Evolutionary conservation across 768 basidiomycete species (phyloP), one percentile per base, ranked within the genome.

Genomic region (Hypholoma fasciculare): DNA sequence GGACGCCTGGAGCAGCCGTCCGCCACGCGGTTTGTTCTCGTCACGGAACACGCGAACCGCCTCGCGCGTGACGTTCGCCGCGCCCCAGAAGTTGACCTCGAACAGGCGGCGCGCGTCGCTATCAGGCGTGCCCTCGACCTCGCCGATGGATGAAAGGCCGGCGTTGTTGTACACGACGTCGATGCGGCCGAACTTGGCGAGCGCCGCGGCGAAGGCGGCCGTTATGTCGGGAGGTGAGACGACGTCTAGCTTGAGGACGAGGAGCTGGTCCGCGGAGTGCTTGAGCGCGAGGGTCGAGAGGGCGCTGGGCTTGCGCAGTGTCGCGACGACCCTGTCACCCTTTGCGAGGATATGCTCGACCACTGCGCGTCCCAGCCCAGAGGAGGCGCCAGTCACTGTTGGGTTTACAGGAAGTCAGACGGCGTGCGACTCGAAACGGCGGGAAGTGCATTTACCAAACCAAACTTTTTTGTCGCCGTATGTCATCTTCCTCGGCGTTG

Each of bases 81-180:
- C 20, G 5, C 48, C 48, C 4, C 7, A 49, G 48, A 49, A 49
- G 27, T 49, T 27, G 1, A 49, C 48, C 4, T 27, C 48, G 13
- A 49, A 27, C 16, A 49, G 16, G 16, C 27, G 19, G 23, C 48
- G 48, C 14, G 48, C 48, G 23, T 27, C n/a, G 13, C 26, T 23
- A 26, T 49, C 27, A 0, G 20, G 12, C 13, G 48, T 49, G 23
- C 48, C 48, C 27, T 49, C 48, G 23, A 49, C 13, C 16, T 49
- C 48, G 23, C 48, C 23, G 27, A 49, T 11, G 14, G 48, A 17
- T 3, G 48, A 16, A 5, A 49, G 9, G 1, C 57, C 57, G 37
- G 51, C 57, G 43, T 53, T 58, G 34, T 58, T 58, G 13, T 52
- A 38, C 16, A 58, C 57, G 14, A 53, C 51, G 30, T 58, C 57